Percentiles rank a stretch among this genome's conserved stretches.
phyloP scores from a whole-genome alignment of 176 grass and related monocot genomes.

The Stipa capillata region DNA sequence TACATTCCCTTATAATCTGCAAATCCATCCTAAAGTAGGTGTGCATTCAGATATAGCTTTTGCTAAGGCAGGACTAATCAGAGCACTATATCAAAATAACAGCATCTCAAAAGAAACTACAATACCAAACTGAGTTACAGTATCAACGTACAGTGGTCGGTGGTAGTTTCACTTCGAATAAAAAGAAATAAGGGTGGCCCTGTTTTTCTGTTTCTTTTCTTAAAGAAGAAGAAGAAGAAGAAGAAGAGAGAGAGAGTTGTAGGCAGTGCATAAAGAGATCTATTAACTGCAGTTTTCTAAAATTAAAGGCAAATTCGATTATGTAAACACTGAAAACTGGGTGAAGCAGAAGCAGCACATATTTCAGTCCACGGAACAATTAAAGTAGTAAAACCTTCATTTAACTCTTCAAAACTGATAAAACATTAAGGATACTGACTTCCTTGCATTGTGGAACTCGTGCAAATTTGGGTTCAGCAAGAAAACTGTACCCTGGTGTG shows the following conservation, averaged over 20 bases:
- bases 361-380: neutral
- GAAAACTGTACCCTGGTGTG: conserved; percentile 59
- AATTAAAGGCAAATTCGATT: neutral
- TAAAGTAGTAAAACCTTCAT: too few relatives aligned
- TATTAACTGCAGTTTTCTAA: neutral
- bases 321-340: neutral
- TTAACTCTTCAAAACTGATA: neutral
- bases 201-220: too few relatives aligned
- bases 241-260: too few relatives aligned
- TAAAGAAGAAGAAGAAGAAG: too few relatives aligned
- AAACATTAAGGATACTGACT: neutral
- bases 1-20: neutral
- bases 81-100: neutral
- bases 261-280: neutral
- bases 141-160: neutral
- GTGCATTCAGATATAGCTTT: conserved; percentile 6
- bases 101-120: neutral
- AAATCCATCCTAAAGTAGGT: neutral
- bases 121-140: neutral
- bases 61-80: neutral
- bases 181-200: neutral
- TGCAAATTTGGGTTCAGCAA: neutral
- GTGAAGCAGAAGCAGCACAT: neutral
- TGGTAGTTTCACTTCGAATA: neutral
- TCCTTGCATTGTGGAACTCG: neutral